Percentiles rank a stretch among this genome's conserved stretches.
Conservation (phyloP, 1,139 yeast species). For the Sugiyamaella neomexicana region DNA sequence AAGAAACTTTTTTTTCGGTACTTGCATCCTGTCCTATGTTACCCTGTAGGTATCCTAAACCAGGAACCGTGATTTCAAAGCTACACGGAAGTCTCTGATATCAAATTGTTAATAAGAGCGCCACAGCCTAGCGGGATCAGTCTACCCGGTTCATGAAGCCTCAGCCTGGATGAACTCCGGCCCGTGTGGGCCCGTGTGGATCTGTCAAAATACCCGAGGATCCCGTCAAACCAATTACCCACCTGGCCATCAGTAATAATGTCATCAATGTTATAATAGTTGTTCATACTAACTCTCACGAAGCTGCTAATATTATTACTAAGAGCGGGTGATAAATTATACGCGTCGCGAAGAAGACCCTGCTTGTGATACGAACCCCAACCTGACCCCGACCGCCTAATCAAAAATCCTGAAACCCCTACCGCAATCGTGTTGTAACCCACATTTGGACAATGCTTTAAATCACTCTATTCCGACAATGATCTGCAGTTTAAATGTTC, state of each 20-base stretch:
- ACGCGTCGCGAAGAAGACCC: neutral
- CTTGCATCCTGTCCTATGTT: conserved; percentile 59
- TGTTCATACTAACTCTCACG: conserved; percentile 25
- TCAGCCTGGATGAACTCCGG: too few species aligned
- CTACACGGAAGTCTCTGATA: conserved; percentile 70
- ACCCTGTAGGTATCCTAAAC: conserved; percentile 84
- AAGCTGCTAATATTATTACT: too few species aligned
- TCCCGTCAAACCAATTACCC: conserved; percentile 25
- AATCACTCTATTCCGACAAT: neutral
- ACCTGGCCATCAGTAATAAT: conserved; percentile 70
- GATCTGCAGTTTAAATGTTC: neutral
- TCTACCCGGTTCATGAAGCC: neutral
- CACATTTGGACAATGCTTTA: neutral
- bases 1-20: neutral
- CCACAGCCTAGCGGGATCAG: neutral
- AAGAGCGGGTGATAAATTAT: too few species aligned
- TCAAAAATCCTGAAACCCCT: conserved; percentile 6
- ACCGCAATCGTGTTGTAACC: conserved; percentile 2
- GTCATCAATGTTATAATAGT: conserved; percentile 84
- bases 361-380: neutral
- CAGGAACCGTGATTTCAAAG: conserved; percentile 77
- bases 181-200: too few species aligned
- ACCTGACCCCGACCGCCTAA: neutral
- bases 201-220: too few species aligned
- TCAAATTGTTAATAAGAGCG: conserved; percentile 19